phyloP scores from a whole-genome alignment of 148 eudicot genomes.

The Chenopodium formosanum region DNA sequence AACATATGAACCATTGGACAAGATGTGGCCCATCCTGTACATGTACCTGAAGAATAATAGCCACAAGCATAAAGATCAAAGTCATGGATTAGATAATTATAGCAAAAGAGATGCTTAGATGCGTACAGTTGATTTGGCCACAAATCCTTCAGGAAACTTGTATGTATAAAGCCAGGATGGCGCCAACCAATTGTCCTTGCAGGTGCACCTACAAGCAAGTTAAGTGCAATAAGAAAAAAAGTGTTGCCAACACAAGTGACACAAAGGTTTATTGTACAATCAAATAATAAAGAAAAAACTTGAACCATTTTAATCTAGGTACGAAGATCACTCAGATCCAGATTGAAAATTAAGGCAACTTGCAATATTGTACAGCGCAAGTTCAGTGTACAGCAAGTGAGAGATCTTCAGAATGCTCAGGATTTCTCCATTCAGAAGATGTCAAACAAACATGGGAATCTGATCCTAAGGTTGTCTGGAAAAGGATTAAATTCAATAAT shows the following conservation, averaged over 20 bases:
- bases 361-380: neutral
- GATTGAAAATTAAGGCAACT: neutral
- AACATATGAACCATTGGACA: constrained; percentile 53
- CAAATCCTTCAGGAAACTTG: constrained; percentile 80
- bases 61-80: constrained; percentile 1
- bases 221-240: constrained; percentile 8
- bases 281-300: neutral
- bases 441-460: no score
- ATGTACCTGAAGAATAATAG: constrained; percentile 48
- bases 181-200: constrained; percentile 98
- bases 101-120: neutral
- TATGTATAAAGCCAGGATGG: constrained; percentile 93
- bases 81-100: neutral
- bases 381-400: no score
- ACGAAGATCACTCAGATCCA: neutral
- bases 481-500: no score
- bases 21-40: constrained; percentile 72
- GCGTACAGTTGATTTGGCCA: constrained; percentile 73
- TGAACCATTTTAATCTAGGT: neutral
- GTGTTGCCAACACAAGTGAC: neutral
- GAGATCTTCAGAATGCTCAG: no score
- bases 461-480: no score
- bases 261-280: neutral
- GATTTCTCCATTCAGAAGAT: no score
- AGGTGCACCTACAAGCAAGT: constrained; percentile 61